Conservation (phyloP, 2,329 filamentous ascomycete genomes). For the Sporothrix brasiliensis region DNA sequence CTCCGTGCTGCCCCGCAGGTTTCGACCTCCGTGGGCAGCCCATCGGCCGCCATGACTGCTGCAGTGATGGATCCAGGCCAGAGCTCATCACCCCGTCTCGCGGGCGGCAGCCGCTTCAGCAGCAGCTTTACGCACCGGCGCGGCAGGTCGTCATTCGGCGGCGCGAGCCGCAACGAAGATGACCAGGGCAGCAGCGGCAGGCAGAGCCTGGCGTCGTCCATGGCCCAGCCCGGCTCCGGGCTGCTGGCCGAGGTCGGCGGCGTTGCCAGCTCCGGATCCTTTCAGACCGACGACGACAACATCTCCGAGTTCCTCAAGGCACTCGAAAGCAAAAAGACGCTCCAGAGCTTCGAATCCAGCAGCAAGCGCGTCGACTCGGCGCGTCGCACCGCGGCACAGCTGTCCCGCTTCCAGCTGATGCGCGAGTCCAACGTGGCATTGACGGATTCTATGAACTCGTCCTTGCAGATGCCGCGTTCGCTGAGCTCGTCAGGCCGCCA, state of each 20-base stretch:
- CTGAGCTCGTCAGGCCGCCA: constrained; percentile 71
- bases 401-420: constrained; percentile 86
- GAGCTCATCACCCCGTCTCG: constrained; percentile 74
- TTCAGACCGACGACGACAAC: constrained; percentile 81
- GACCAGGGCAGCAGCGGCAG: constrained; percentile 80
- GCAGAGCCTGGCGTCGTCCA: constrained; percentile 71
- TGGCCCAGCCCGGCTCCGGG: constrained; percentile 74
- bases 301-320: constrained; percentile 92
- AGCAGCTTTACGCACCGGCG: constrained; percentile 91
- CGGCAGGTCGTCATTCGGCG: constrained; percentile 74
- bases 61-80: constrained; percentile 56
- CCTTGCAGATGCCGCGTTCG: constrained; percentile 79
- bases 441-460: constrained; percentile 92
- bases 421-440: constrained; percentile 84
- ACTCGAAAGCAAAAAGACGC: constrained; percentile 84
- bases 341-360: constrained; percentile 73
- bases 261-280: constrained; percentile 64
- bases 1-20: constrained; percentile 66
- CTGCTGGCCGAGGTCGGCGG: constrained; percentile 69
- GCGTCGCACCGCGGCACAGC: constrained; percentile 74
- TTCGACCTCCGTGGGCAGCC: constrained; percentile 42
- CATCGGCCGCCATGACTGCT: constrained; percentile 14
- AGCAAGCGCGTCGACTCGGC: constrained; percentile 70
- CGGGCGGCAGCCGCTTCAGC: constrained; percentile 76
- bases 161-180: constrained; percentile 69